Evolutionary conservation across 371 early-diverging fungal species (phyloP).

Genomic region (Funneliformis caledonium): DNA sequence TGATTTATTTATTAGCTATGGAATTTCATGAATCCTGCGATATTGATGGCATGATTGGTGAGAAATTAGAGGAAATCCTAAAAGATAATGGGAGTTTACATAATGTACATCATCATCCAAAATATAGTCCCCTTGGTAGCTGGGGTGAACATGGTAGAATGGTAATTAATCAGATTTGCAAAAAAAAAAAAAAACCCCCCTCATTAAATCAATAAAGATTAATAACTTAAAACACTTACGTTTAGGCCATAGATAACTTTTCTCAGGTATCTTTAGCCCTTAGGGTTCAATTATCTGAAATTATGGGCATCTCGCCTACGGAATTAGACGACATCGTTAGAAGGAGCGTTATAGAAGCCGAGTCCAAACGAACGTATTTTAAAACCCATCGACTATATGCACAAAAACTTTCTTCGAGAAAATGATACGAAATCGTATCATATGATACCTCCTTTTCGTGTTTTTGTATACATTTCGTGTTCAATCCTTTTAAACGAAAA

Average conservation of each 20-base stretch:
- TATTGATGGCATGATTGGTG: not conserved
- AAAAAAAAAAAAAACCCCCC: not conserved
- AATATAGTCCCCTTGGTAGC: not conserved
- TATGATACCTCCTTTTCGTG: no score
- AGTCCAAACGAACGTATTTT: not conserved
- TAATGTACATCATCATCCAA: not conserved
- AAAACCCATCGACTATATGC: not conserved
- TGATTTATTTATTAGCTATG: not conserved
- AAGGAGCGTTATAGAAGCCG: not conserved
- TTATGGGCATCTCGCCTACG: not conserved
- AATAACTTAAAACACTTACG: not conserved
- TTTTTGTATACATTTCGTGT: no score
- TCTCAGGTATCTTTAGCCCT: not conserved
- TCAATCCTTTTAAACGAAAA: no score
- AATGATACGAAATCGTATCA: no score
- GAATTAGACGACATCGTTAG: not conserved
- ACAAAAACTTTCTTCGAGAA: not conserved
- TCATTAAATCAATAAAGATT: not conserved
- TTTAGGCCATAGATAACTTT: not conserved
- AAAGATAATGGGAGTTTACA: not conserved
- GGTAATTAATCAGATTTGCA: not conserved
- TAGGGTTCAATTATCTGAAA: not conserved
- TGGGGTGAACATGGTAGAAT: conserved; percentile 14
- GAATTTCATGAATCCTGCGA: not conserved
- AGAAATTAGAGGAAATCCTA: not conserved